phyloP scores from a whole-genome alignment of 768 basidiomycete genomes.

The Hygrocybe punicea region DNA sequence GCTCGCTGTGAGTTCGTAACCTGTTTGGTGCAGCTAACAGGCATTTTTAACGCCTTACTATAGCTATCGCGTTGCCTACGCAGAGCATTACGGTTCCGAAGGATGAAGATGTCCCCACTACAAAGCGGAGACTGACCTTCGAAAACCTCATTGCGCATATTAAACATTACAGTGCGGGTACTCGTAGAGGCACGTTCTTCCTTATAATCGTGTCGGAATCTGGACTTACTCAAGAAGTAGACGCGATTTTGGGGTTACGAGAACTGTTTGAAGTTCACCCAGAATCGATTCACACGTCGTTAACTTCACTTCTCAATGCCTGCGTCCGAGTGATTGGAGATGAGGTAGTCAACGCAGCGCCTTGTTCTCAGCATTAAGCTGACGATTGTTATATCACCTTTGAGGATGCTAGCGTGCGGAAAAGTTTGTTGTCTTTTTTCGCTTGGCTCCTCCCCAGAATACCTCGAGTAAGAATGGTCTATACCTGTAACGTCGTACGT shows the following conservation, averaged over 20 bases:
- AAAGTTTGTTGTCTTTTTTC: conserved; percentile 63
- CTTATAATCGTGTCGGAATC: neutral
- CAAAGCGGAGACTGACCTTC: conserved; percentile 70
- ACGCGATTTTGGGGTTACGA: conserved; percentile 67
- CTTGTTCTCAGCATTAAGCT: neutral
- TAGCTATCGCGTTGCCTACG: conserved; percentile 85
- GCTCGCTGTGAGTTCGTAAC: conserved; percentile 68
- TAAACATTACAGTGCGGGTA: conserved; percentile 79
- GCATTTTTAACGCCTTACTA: conserved; percentile 11
- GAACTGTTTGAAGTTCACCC: conserved; percentile 69
- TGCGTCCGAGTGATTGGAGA: conserved; percentile 75
- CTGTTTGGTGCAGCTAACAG: neutral
- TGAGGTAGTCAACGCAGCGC: conserved; percentile 49
- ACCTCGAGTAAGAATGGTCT: conserved; percentile 44
- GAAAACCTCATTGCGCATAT: conserved; percentile 72
- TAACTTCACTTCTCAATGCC: conserved; percentile 55
- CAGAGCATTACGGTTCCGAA: conserved; percentile 71
- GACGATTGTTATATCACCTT: neutral
- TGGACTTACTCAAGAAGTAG: conserved; percentile 33
- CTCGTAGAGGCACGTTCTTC: conserved; percentile 59
- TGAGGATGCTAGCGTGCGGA: conserved; percentile 80
- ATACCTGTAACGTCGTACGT: neutral
- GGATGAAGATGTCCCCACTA: conserved; percentile 59
- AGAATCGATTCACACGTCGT: conserved; percentile 46
- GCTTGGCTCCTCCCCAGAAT: conserved; percentile 69